Evolutionary conservation across 495 filamentous ascomycete species (phyloP).

Genomic region (Hypoxylon perforatum): DNA sequence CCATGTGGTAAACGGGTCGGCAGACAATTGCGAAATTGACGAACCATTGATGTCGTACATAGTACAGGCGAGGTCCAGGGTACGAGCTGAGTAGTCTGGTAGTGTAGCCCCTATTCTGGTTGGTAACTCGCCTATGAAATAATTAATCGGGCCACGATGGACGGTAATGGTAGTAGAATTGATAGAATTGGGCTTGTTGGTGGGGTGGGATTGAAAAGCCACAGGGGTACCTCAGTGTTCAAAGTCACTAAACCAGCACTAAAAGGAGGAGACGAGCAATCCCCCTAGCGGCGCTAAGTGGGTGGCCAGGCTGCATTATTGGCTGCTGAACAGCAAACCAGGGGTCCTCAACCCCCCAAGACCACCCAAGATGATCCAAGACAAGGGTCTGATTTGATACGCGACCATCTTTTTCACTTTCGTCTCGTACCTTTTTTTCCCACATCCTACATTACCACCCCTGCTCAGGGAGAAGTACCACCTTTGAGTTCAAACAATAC

Average conservation of each 20-base stretch:
- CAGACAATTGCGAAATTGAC: background rate
- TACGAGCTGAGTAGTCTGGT: background rate
- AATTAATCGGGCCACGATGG: slow-evolving; percentile 2
- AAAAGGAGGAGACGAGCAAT: slow-evolving; percentile 20
- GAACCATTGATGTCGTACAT: slow-evolving; percentile 34
- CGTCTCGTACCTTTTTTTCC: slow-evolving; percentile 35
- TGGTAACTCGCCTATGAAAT: no score
- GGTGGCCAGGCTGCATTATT: slow-evolving; percentile 24
- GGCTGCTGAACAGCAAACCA: slow-evolving; percentile 20
- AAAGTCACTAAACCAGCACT: slow-evolving; percentile 21
- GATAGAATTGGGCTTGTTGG: slow-evolving; percentile 6
- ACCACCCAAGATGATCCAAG: slow-evolving; percentile 12
- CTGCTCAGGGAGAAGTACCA: slow-evolving; percentile 32
- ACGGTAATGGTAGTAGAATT: no score
- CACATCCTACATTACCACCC: slow-evolving; percentile 14
- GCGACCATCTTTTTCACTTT: slow-evolving; percentile 29
- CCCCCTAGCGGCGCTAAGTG: slow-evolving; percentile 13
- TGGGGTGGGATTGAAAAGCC: background rate
- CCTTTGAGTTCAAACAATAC: slow-evolving; percentile 39
- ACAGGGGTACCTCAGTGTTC: background rate
- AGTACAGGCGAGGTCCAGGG: slow-evolving; percentile 7
- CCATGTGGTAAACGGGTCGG: background rate
- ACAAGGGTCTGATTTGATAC: slow-evolving; percentile 43
- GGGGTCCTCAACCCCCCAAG: slow-evolving; percentile 16
- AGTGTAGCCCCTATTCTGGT: background rate